Evolutionary conservation across 176 grass and related monocot genomes (phyloP).

Genomic region (Rhynchospora breviuscula): DNA sequence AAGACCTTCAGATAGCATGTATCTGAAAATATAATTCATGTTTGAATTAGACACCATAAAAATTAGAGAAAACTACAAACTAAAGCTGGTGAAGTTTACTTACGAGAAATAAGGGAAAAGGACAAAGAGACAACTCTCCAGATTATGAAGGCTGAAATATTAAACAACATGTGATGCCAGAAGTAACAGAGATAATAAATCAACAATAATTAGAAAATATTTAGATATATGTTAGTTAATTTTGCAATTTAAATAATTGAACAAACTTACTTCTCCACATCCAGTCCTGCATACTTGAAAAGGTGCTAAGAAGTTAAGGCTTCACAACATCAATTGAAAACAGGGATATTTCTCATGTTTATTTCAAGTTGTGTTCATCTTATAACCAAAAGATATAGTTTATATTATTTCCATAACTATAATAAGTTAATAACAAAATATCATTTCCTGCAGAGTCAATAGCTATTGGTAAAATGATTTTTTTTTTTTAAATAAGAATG

Average conservation of each 20-base stretch:
- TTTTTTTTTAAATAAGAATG: constrained; percentile 21
- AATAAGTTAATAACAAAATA: neutral
- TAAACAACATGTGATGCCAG: neutral
- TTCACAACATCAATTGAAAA: neutral
- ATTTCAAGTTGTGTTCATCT: neutral
- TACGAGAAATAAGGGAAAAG: constrained; percentile 99
- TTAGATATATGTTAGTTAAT: neutral
- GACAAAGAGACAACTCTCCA: constrained; percentile 95
- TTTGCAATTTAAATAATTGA: neutral
- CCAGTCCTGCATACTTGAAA: constrained; percentile 86
- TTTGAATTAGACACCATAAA: constrained; percentile 21
- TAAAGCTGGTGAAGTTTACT: constrained; percentile 27
- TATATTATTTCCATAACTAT: neutral
- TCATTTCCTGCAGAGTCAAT: neutral
- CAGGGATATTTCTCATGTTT: neutral
- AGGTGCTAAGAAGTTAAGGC: constrained; percentile 51
- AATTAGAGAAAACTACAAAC: constrained; percentile 23
- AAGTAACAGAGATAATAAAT: neutral
- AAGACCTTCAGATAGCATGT: constrained; percentile 94
- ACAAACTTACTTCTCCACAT: constrained; percentile 69
- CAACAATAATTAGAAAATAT: neutral
- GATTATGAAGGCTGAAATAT: constrained; percentile 68
- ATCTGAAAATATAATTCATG: constrained; percentile 37
- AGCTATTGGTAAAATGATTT: neutral
- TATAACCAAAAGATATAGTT: neutral